phyloP scores from a whole-genome alignment of 2,329 filamentous ascomycete genomes.

The Ophiostoma sp. region DNA sequence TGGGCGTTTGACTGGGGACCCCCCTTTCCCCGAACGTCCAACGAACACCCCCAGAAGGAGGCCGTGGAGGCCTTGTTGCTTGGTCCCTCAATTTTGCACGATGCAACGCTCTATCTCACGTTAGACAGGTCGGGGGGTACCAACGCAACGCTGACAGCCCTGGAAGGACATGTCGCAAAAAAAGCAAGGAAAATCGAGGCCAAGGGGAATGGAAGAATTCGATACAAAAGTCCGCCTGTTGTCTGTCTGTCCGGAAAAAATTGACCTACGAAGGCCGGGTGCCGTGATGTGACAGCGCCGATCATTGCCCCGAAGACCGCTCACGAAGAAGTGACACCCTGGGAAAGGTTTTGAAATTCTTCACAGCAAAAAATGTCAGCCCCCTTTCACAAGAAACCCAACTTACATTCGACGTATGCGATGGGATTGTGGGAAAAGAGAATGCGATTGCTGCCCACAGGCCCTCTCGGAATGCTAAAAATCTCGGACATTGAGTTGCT shows the following conservation, averaged over 20 bases:
- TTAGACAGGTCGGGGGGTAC: not conserved
- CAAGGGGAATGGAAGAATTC: not conserved
- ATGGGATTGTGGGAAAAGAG: not conserved
- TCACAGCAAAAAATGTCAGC: not conserved
- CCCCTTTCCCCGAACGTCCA: not conserved
- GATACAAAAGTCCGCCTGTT: not conserved
- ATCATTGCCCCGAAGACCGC: not conserved
- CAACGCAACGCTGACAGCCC: constrained; percentile 16
- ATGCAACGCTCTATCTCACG: constrained; percentile 7
- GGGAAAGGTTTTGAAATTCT: not conserved
- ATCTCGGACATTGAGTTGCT: not conserved
- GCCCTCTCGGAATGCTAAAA: too few species aligned
- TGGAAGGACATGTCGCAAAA: not conserved
- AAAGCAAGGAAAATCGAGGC: not conserved
- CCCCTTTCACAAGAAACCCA: not conserved
- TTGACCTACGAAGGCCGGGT: not conserved
- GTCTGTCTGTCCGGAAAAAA: not conserved
- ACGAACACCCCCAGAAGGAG: not conserved
- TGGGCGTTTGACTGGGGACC: too few species aligned
- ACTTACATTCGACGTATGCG: not conserved
- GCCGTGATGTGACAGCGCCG: not conserved
- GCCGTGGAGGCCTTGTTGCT: not conserved
- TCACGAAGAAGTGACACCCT: not conserved
- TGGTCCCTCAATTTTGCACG: constrained; percentile 1
- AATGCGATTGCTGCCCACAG: too few species aligned